A percentile compares a stretch with the other conserved stretches of the same genome.
Evolutionary conservation across 345 rosid species (phyloP).

Genomic region (Murraya paniculata): DNA sequence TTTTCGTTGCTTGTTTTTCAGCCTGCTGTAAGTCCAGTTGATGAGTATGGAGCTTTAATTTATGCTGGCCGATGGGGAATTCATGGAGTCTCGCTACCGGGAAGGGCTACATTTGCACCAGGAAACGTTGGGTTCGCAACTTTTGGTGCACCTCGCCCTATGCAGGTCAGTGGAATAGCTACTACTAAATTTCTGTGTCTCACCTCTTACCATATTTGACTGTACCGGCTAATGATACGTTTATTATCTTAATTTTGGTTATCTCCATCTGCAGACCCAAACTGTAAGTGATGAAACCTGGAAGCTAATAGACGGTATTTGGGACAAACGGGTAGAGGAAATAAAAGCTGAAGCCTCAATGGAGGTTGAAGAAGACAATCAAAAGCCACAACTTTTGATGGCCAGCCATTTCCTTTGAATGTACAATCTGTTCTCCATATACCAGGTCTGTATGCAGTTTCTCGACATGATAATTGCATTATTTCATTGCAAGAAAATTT

Average conservation of each 20-base stretch:
- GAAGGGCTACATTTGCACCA: slow-evolving; percentile 95
- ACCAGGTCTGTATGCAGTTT: background rate
- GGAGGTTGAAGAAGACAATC: slow-evolving; percentile 64
- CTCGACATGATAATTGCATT: background rate
- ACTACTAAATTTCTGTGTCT: background rate
- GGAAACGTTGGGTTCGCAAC: slow-evolving; percentile 91
- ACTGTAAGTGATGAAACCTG: slow-evolving; percentile 73
- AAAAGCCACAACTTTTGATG: slow-evolving; percentile 81
- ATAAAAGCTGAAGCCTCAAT: slow-evolving; percentile 58
- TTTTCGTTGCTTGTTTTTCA: slow-evolving; percentile 28
- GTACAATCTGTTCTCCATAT: slow-evolving; percentile 4
- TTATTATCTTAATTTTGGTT: background rate
- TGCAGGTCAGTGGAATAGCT: slow-evolving; percentile 50
- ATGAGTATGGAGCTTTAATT: slow-evolving; percentile 81
- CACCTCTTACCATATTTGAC: background rate
- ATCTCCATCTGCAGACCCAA: slow-evolving; percentile 60
- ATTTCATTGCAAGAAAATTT: background rate
- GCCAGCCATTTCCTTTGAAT: slow-evolving; percentile 78
- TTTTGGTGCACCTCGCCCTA: slow-evolving; percentile 91
- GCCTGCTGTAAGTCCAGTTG: slow-evolving; percentile 66
- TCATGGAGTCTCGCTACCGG: slow-evolving; percentile 79
- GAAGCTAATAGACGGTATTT: slow-evolving; percentile 78
- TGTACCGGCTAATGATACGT: background rate
- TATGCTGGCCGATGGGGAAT: slow-evolving; percentile 97
- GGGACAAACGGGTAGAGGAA: slow-evolving; percentile 75